Evolutionary conservation across 345 rosid genomes (phyloP).

Genomic region (Populus tremula): DNA sequence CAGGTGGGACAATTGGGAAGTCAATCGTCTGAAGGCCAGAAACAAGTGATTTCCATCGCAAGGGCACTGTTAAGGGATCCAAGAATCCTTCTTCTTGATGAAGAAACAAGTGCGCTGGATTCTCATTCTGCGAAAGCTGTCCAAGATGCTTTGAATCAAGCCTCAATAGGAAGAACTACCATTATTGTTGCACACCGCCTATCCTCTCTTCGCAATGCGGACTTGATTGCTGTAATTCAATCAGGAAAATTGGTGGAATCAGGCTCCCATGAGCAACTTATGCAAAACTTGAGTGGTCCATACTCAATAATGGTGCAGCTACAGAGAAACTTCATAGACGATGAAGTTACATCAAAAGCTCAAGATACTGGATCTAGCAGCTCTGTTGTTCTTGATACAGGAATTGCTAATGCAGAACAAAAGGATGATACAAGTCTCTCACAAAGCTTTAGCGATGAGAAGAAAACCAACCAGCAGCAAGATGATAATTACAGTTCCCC

Average conservation of each 20-base stretch:
- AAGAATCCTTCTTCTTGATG: conserved; percentile 25
- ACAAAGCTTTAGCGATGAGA: not conserved
- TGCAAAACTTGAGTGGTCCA: conserved; percentile 31
- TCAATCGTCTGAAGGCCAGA: conserved; percentile 13
- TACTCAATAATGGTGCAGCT: conserved; percentile 42
- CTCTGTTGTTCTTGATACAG: not conserved
- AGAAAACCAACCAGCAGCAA: not conserved
- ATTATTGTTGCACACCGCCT: conserved; percentile 28
- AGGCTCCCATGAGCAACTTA: conserved; percentile 47
- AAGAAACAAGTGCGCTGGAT: conserved; percentile 38
- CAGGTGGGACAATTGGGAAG: conserved; percentile 2
- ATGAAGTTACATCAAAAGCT: not conserved
- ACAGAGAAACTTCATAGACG: conserved; percentile 19
- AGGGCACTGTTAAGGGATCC: conserved; percentile 13
- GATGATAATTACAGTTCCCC: conserved; percentile 7
- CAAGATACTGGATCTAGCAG: not conserved
- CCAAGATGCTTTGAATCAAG: conserved; percentile 33
- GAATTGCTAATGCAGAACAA: not conserved
- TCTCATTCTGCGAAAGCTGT: conserved; percentile 33
- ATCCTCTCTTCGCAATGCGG: conserved; percentile 28
- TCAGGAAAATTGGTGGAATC: conserved; percentile 44
- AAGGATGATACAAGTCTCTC: not conserved
- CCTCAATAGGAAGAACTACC: conserved; percentile 25
- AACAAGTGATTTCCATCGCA: conserved; percentile 12
- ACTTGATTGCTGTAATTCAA: conserved; percentile 39